Evolutionary conservation across 2,329 filamentous ascomycete species (phyloP).

Genomic region (Aureobasidium vineae): DNA sequence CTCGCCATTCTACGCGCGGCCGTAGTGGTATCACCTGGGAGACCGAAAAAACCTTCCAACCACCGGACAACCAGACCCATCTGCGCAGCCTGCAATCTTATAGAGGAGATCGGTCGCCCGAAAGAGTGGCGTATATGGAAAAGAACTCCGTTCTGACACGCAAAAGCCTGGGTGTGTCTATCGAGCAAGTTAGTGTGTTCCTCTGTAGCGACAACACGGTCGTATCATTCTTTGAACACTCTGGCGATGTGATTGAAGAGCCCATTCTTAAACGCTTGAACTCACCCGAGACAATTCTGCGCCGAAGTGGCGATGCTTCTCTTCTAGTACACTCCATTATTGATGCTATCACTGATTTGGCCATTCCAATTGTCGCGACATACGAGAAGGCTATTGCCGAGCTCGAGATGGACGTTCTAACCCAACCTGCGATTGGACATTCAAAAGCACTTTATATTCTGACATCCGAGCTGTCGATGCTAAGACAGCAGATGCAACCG

Average conservation of each 20-base stretch:
- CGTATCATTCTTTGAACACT: slow-evolving; percentile 89
- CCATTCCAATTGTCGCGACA: slow-evolving; percentile 77
- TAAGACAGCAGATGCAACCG: slow-evolving; percentile 77
- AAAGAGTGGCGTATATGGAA: slow-evolving; percentile 79
- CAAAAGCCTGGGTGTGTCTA: slow-evolving; percentile 69
- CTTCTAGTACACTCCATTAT: slow-evolving; percentile 87
- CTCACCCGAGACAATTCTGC: slow-evolving; percentile 75
- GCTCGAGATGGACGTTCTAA: slow-evolving; percentile 81
- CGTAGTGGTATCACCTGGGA: neutral
- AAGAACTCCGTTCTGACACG: slow-evolving; percentile 67
- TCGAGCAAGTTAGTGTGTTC: slow-evolving; percentile 90
- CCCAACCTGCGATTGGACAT: slow-evolving; percentile 72
- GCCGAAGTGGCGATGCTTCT: slow-evolving; percentile 81
- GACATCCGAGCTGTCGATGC: slow-evolving; percentile 74
- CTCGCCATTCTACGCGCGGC: neutral
- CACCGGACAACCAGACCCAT: slow-evolving; percentile 13
- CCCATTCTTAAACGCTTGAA: slow-evolving; percentile 76
- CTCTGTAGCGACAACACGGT: slow-evolving; percentile 83
- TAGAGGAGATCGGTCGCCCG: slow-evolving; percentile 68
- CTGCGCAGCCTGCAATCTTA: slow-evolving; percentile 72
- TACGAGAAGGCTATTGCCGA: slow-evolving; percentile 86
- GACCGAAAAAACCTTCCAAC: slow-evolving; percentile 4
- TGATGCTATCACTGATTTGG: slow-evolving; percentile 86
- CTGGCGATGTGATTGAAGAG: slow-evolving; percentile 75
- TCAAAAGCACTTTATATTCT: slow-evolving; percentile 71